Evolutionary conservation across 2,329 filamentous ascomycete genomes (phyloP).

Genomic region (Lachnellula hyalina): DNA sequence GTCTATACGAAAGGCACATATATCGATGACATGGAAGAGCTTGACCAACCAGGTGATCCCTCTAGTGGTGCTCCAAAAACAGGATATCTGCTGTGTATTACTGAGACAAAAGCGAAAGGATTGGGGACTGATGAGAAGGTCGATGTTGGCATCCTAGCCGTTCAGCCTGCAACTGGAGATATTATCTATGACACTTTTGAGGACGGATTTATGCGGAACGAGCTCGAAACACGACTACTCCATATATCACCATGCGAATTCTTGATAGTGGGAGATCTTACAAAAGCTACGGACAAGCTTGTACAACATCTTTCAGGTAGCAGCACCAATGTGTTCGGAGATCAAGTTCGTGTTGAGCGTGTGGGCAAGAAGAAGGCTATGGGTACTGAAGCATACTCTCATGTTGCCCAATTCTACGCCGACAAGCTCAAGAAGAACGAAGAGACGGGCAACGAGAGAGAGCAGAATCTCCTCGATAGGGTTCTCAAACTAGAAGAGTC

Average conservation of each 20-base stretch:
- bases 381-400: conserved; percentile 77
- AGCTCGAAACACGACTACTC: conserved; percentile 89
- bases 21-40: conserved; percentile 82
- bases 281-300: conserved; percentile 87
- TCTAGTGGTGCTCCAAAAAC: conserved; percentile 57
- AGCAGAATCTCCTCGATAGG: conserved; percentile 70
- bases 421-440: conserved; percentile 66
- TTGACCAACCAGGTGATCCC: conserved; percentile 51
- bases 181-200: conserved; percentile 95
- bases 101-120: conserved; percentile 73
- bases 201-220: conserved; percentile 94
- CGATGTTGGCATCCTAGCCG: conserved; percentile 83
- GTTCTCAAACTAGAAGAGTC: conserved; percentile 79
- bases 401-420: conserved; percentile 90
- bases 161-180: conserved; percentile 92
- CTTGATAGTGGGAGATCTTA: conserved; percentile 83
- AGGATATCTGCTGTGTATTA: conserved; percentile 91
- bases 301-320: conserved; percentile 84
- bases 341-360: conserved; percentile 80
- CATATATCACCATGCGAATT: conserved; percentile 97
- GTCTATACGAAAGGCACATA: conserved; percentile 98
- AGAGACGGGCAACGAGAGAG: conserved; percentile 46
- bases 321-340: conserved; percentile 87
- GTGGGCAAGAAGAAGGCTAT: conserved; percentile 72
- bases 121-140: conserved; percentile 90